These are phyloP conservation scores for Sequoiadendron giganteum DNA, from an alignment of 75 land plant species.

Conservation along the genomic window DNA sequence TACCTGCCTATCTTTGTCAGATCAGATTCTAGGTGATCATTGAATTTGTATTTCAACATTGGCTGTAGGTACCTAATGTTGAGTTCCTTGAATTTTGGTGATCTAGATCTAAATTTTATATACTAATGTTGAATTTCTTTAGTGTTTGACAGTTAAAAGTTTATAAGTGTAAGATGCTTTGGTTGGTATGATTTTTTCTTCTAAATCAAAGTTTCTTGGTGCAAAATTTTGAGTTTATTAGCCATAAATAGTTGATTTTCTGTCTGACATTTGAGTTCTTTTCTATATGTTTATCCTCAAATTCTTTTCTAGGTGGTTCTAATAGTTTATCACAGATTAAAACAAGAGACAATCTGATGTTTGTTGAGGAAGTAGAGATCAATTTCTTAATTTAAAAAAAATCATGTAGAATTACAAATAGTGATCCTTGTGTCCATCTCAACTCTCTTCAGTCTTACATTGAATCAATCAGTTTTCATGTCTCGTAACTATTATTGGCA, in stretches of 20 bases:
- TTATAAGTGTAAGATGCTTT: background rate
- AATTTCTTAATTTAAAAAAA: background rate
- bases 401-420: background rate
- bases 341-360: background rate
- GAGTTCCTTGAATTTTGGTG: background rate
- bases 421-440: background rate
- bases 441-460: background rate
- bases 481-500: background rate
- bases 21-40: background rate
- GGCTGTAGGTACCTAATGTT: background rate
- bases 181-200: background rate
- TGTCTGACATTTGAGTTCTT: background rate
- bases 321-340: background rate
- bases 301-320: background rate
- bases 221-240: background rate
- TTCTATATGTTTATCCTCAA: background rate
- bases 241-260: background rate
- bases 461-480: background rate
- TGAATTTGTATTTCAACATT: background rate
- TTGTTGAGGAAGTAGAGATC: background rate
- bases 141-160: background rate
- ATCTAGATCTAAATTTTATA: background rate
- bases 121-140: background rate
- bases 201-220: background rate
- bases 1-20: background rate